Conservation (phyloP, 148 eudicot genomes). For the Talinum fruticosum region DNA sequence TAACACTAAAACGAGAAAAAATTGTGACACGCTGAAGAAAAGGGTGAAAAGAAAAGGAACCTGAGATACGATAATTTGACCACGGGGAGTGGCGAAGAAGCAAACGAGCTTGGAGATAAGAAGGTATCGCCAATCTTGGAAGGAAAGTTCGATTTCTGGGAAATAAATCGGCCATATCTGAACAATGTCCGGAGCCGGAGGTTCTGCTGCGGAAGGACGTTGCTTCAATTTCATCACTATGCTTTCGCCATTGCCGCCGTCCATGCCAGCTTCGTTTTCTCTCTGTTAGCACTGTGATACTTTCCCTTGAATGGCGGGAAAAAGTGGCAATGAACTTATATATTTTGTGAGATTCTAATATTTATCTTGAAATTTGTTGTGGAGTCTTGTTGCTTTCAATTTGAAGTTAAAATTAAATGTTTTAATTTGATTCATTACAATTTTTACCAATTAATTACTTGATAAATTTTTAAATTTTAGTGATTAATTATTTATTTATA, state of each 20-base stretch:
- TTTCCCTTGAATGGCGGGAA: not conserved
- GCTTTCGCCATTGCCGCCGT: slow-evolving; percentile 27
- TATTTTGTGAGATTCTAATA: no score
- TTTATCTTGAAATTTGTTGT: no score
- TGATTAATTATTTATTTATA: no score
- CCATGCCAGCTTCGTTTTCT: slow-evolving; percentile 10
- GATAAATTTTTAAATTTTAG: no score
- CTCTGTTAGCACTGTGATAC: slow-evolving; percentile 4
- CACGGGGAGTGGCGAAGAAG: slow-evolving; percentile 67
- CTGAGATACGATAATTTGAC: slow-evolving; percentile 51
- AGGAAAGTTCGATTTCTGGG: slow-evolving; percentile 47
- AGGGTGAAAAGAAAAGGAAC: slow-evolving; percentile 25
- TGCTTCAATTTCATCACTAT: slow-evolving; percentile 27
- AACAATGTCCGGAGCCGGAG: slow-evolving; percentile 28
- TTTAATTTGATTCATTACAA: no score
- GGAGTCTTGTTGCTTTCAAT: no score
- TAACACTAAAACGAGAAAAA: not conserved
- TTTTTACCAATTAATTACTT: no score
- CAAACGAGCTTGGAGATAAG: slow-evolving; percentile 53
- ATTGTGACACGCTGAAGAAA: not conserved
- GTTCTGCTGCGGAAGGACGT: slow-evolving; percentile 6
- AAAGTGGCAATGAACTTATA: no score
- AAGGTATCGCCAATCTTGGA: slow-evolving; percentile 35
- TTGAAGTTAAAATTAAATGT: no score
- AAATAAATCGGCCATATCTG: slow-evolving; percentile 53